A percentile compares a stretch with the other conserved stretches of the same genome.
Evolutionary conservation across 2,329 filamentous ascomycete species (phyloP).

Genomic region (Neofusicoccum sp.): DNA sequence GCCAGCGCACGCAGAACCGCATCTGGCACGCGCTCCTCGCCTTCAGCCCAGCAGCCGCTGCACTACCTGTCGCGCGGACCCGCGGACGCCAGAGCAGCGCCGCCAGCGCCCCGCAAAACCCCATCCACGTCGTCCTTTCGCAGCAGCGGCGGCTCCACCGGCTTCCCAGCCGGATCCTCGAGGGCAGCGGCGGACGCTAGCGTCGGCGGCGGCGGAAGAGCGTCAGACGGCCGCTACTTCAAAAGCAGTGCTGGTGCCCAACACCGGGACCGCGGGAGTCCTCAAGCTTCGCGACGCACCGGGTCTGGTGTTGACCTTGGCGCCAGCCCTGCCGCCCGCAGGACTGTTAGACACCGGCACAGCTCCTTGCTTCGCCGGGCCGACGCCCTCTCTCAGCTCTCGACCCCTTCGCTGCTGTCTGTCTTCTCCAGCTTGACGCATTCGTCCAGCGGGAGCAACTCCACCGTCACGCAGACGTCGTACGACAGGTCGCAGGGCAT

Average conservation of each 20-base stretch:
- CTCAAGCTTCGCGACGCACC: background rate
- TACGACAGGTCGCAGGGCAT: slow-evolving; percentile 29
- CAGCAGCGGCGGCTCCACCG: background rate
- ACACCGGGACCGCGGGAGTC: slow-evolving; percentile 1
- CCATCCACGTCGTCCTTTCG: slow-evolving; percentile 6
- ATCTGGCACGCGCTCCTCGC: slow-evolving; percentile 11
- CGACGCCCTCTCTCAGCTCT: slow-evolving; percentile 29
- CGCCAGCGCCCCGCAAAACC: background rate
- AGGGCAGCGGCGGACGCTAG: background rate
- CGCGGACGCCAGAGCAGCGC: background rate
- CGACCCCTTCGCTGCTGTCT: slow-evolving; percentile 44
- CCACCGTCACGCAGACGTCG: slow-evolving; percentile 45
- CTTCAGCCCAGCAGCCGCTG: background rate
- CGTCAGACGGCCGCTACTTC: background rate
- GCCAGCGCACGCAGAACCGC: background rate
- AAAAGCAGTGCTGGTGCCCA: background rate
- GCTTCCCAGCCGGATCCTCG: background rate
- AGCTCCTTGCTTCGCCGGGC: slow-evolving; percentile 34
- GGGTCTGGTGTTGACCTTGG: slow-evolving; percentile 11
- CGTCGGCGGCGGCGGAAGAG: background rate
- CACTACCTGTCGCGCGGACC: background rate
- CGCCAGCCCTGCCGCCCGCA: background rate
- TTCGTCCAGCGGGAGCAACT: slow-evolving; percentile 45
- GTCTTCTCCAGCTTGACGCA: slow-evolving; percentile 43
- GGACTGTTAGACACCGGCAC: slow-evolving; percentile 27